phyloP scores from a whole-genome alignment of 148 eudicot genomes.

The Pharnaceum exiguum region DNA sequence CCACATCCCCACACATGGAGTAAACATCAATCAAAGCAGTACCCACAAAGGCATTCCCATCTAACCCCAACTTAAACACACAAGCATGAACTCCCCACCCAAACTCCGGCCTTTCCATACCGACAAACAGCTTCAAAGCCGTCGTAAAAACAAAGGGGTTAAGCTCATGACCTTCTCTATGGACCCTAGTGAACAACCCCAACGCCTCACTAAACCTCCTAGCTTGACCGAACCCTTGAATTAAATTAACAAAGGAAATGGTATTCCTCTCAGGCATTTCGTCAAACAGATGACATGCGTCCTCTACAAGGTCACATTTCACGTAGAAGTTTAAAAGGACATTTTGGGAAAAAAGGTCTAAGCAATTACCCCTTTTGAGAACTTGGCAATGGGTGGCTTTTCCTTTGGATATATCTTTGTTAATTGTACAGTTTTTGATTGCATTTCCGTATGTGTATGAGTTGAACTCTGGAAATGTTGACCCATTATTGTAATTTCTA shows the following conservation, averaged over 20 bases:
- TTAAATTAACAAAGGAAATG: constrained; percentile 60
- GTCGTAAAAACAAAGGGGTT: constrained; percentile 77
- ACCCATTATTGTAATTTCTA: neutral
- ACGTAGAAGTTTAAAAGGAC: constrained; percentile 61
- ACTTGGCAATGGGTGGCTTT: constrained; percentile 50
- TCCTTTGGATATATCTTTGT: constrained; percentile 26
- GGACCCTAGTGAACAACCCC: constrained; percentile 44
- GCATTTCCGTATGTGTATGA: constrained; percentile 37
- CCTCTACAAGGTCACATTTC: constrained; percentile 25
- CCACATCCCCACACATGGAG: constrained; percentile 52
- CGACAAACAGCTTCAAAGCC: constrained; percentile 61
- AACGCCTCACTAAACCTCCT: constrained; percentile 33
- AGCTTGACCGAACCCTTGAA: constrained; percentile 47
- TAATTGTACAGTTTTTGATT: constrained; percentile 45
- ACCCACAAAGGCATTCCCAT: constrained; percentile 64
- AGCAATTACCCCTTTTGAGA: constrained; percentile 51
- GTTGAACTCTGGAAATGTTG: constrained; percentile 19
- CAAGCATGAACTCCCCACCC: constrained; percentile 43
- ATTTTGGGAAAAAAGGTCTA: constrained; percentile 64
- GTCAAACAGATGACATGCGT: constrained; percentile 62
- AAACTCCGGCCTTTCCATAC: constrained; percentile 45
- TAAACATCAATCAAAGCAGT: constrained; percentile 78
- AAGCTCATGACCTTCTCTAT: constrained; percentile 65
- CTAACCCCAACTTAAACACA: constrained; percentile 54
- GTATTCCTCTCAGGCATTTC: constrained; percentile 59